These are phyloP conservation scores for Suhomyces xylopsoci DNA, from an alignment of 805 yeast species.

Conservation along the genomic window DNA sequence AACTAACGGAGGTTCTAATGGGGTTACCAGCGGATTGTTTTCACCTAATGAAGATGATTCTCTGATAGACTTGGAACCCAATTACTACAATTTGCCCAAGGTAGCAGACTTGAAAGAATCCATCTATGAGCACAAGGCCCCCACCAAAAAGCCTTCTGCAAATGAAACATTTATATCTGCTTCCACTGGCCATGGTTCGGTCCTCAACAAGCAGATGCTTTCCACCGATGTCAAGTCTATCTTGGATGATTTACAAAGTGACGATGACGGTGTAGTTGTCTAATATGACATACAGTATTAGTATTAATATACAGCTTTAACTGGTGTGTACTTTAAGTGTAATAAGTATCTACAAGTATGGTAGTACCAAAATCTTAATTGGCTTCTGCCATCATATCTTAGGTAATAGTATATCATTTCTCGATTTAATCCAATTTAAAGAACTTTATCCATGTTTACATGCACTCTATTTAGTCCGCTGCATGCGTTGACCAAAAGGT, in stretches of 20 bases:
- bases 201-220: constrained; percentile 30
- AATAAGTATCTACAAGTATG: neutral
- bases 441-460: too few species aligned
- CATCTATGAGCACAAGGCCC: constrained; percentile 8
- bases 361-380: too few species aligned
- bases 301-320: neutral
- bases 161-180: constrained; percentile 5
- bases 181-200: constrained; percentile 19
- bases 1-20: neutral
- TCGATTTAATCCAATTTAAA: too few species aligned
- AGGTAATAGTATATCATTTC: too few species aligned
- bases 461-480: too few species aligned
- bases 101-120: constrained; percentile 38
- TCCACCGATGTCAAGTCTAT: constrained; percentile 34
- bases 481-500: too few species aligned
- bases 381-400: neutral
- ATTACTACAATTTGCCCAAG: constrained; percentile 20
- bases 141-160: constrained; percentile 3
- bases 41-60: neutral
- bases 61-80: constrained; percentile 3
- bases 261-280: constrained; percentile 31
- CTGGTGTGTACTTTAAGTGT: neutral
- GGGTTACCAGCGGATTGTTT: neutral
- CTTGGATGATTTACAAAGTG: constrained; percentile 32
- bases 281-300: constrained; percentile 2